Base-by-base conservation (phyloP, 805 yeast genomes). In the Starmera amethionina region DNA sequence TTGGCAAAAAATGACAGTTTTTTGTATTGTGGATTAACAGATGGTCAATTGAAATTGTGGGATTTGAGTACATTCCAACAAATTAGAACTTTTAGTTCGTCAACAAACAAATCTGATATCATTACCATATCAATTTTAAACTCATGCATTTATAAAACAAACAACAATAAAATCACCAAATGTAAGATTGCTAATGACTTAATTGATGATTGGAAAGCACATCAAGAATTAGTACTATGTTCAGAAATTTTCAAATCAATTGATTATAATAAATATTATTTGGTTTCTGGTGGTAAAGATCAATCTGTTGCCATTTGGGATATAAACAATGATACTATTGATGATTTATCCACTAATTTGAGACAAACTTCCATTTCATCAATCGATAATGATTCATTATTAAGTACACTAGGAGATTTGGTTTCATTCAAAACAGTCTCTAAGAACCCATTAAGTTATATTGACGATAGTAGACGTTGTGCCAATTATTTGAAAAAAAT, bases 391-490 rank as follows among this genome's bases (percentile, higher is more conserved):
- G 87, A 83, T 42, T 67, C 74, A 27, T 67, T 90, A 71, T 54
- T 90, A 25, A 65, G 70, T 16, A 72, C 83, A 2, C 66, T 90
- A 40, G 64, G 70, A 10, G 72, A 72, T 32, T 64, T 84, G 36
- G 79, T 88, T 13, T 62, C 83, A 1, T 88, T 67, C 59, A 76
- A 73, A 47, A 86, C 97, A 0, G 84, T 93, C 10, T 84, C 95
- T 6, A 82, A 81, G 48, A 70, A 68, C 34, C 86, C 86, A 1
- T 74, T 75, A n/a, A 57, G 68, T 29, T 77, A 73, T 53, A 68
- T 87, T 54, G 84, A 79, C 45, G 94, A 88, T 33, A 81, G 90
- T 4, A 73, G 97, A 43, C 75, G 82, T 34, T 90, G 97, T 63
- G 96, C 97, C 2, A 76, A 79, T 30, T 83, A 71, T 46, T 59